Evolutionary conservation across 2,329 filamentous ascomycete species (phyloP).

Genomic region (Cladobotryum protrusum): DNA sequence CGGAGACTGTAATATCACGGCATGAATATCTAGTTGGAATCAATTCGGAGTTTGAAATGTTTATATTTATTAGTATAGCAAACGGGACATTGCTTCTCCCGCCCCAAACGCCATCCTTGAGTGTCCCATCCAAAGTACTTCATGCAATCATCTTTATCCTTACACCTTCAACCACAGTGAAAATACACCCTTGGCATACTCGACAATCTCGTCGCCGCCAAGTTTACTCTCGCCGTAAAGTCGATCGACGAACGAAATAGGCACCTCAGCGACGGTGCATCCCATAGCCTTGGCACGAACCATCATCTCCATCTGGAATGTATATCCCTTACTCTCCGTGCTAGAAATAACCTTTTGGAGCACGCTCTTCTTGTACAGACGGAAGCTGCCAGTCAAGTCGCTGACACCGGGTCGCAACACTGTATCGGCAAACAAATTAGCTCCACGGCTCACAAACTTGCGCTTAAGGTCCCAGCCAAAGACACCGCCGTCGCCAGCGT

Average conservation of each 20-base stretch:
- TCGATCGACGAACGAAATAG: conserved; percentile 92
- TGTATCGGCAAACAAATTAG: conserved; percentile 94
- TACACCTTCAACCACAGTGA: conserved; percentile 73
- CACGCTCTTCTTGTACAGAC: conserved; percentile 87
- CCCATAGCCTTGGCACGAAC: conserved; percentile 95
- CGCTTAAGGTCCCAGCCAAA: conserved; percentile 95
- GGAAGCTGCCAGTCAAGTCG: conserved; percentile 90
- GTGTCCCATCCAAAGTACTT: conserved; percentile 9
- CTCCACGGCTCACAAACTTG: conserved; percentile 77
- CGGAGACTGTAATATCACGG: neutral
- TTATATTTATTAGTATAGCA: conserved; percentile 24
- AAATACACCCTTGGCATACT: conserved; percentile 85
- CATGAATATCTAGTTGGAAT: conserved; percentile 3
- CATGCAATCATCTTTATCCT: conserved; percentile 3
- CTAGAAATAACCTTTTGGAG: conserved; percentile 83
- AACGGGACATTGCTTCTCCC: conserved; percentile 23
- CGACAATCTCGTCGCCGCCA: conserved; percentile 89
- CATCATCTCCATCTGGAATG: conserved; percentile 99
- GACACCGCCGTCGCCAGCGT: conserved; percentile 82
- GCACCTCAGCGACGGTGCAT: conserved; percentile 87
- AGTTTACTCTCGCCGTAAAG: conserved; percentile 94
- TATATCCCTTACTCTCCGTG: conserved; percentile 95
- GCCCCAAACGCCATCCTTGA: conserved; percentile 22
- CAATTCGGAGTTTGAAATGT: conserved; percentile 9
- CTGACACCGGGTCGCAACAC: conserved; percentile 88